Evolutionary conservation across 2,329 filamentous ascomycete species (phyloP).

Genomic region (Trichoderma hamatum): DNA sequence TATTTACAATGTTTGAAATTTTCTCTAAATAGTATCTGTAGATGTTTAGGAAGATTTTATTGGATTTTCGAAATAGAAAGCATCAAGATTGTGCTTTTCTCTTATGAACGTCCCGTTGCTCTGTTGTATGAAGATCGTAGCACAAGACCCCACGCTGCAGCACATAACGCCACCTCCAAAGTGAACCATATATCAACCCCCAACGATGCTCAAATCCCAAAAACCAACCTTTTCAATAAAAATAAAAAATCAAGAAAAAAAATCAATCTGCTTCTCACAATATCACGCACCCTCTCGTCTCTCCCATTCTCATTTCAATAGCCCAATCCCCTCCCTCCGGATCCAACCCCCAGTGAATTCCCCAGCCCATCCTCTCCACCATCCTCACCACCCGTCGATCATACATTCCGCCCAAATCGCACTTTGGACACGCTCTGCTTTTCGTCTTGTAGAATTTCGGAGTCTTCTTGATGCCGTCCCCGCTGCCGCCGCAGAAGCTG

Average conservation of each 20-base stretch:
- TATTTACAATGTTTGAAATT: neutral
- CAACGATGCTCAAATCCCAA: neutral
- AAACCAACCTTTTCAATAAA: neutral
- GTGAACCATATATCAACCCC: neutral
- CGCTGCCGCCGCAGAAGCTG: slow-evolving; percentile 46
- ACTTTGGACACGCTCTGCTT: slow-evolving; percentile 47
- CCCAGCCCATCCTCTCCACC: slow-evolving; percentile 48
- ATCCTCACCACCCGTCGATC: slow-evolving; percentile 53
- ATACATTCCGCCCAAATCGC: slow-evolving; percentile 46
- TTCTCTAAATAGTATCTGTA: too few relatives aligned
- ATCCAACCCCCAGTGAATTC: slow-evolving; percentile 53
- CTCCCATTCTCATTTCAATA: slow-evolving; percentile 39
- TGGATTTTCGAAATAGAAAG: neutral
- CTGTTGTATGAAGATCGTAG: neutral
- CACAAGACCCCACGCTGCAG: neutral
- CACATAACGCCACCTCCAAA: neutral
- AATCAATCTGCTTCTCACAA: slow-evolving; percentile 34
- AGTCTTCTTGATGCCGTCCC: slow-evolving; percentile 39
- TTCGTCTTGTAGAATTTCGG: slow-evolving; percentile 43
- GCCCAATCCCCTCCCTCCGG: slow-evolving; percentile 45
- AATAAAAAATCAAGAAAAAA: neutral
- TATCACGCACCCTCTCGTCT: slow-evolving; percentile 36
- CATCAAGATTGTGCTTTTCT: neutral
- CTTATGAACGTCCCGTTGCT: neutral
- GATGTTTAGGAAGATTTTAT: neutral